phyloP scores from a whole-genome alignment of 345 rosid species.

The Gossypium stocksii region DNA sequence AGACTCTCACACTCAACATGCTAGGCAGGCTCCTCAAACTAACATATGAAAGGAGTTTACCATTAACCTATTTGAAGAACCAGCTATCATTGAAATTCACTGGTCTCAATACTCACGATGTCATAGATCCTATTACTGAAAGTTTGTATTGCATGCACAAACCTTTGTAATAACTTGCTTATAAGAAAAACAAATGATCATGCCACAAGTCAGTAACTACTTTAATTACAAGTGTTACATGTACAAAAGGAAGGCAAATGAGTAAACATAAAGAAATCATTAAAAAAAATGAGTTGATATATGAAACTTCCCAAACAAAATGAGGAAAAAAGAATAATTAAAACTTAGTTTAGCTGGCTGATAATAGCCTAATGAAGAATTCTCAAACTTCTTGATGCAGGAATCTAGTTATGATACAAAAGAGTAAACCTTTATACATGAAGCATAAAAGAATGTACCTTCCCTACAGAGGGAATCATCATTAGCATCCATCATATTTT shows the following conservation, averaged over 20 bases:
- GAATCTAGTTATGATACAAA: background rate
- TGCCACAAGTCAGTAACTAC: background rate
- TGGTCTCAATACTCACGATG: background rate
- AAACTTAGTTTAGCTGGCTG: background rate
- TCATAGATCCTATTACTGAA: background rate
- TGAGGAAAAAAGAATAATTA: background rate
- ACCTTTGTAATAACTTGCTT: background rate
- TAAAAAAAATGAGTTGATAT: background rate
- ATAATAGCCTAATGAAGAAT: background rate
- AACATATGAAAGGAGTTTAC: background rate
- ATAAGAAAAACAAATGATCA: background rate
- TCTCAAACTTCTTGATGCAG: background rate
- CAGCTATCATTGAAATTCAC: background rate
- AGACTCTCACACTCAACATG: constrained; percentile 1
- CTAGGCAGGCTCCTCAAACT: constrained; percentile 1
- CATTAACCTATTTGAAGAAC: background rate
- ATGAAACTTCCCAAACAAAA: background rate
- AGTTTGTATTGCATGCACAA: background rate
- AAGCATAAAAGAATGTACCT: background rate
- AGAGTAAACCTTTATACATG: background rate
- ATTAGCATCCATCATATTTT: background rate
- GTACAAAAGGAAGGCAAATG: background rate
- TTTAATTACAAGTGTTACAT: background rate
- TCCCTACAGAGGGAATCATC: background rate
- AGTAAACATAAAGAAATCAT: background rate